phyloP scores from a whole-genome alignment of 305 asterid species.

The Fraxinus ornus region DNA sequence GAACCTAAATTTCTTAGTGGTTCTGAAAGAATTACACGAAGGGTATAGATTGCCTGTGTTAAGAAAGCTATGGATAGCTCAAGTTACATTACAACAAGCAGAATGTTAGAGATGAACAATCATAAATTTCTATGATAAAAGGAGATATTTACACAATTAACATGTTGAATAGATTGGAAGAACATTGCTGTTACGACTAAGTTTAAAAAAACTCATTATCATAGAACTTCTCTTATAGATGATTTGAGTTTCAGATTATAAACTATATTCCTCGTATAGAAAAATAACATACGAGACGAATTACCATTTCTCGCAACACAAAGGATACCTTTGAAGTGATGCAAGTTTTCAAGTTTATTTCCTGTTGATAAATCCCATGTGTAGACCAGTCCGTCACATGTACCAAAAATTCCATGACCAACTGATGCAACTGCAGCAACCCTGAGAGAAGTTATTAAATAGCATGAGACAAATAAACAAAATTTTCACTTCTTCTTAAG shows the following conservation, averaged over 20 bases:
- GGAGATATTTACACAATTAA: not conserved
- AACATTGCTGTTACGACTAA: not conserved
- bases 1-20: not conserved
- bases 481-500: not conserved
- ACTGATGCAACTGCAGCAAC: constrained; percentile 52
- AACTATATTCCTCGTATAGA: not conserved
- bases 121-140: not conserved
- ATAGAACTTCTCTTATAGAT: not conserved
- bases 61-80: not conserved
- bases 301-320: not conserved
- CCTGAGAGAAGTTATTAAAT: constrained; percentile 41
- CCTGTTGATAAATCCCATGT: constrained; percentile 85
- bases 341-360: constrained; percentile 54
- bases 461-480: not conserved
- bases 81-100: not conserved
- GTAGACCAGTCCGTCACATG: constrained; percentile 68
- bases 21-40: not conserved
- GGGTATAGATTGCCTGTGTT: not conserved
- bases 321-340: constrained; percentile 60
- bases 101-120: not conserved
- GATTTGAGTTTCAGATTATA: not conserved
- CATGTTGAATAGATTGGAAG: not conserved
- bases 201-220: not conserved
- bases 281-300: not conserved
- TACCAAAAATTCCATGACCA: constrained; percentile 80